Evolutionary conservation across 1,284 basidiomycete genomes (phyloP), one percentile per base, ranked within the genome.

Genomic region (Cystobasidium slooffiae): DNA sequence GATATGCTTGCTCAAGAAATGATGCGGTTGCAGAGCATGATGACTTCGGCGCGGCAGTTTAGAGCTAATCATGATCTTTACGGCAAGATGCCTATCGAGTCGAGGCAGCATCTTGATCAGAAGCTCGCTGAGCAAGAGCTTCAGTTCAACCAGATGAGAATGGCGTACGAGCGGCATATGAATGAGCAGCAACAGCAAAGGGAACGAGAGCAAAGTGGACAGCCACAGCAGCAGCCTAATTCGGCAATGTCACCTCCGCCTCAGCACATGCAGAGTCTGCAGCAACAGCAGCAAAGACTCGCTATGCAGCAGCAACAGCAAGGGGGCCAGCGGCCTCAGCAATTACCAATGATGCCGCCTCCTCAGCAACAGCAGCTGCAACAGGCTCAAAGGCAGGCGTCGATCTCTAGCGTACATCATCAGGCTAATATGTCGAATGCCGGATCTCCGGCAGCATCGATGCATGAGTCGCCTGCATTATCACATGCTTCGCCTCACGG

Each of bases 1-100:
- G 70, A 65, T 20, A n/a, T 39, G 51, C 52, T 73, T 22, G 70
- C 70, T 1, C 62, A 73, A n/a, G 70, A 73, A 20, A 65, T 73
- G 22, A 61, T 73, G 62, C 62, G 70, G 37, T 46, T 65, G 41
- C 62, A 73, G 43, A 44, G 37, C n/a, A 56, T 53, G 41, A 62
- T 73, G 37, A 10, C 31, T n/a, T 73, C 70, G 5, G 70, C 70
- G 18, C n/a, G 49, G n/a, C 56, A 56, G 22, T 62, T 65, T n/a
- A 62, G 59, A 46, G 22, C 53, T 14, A 65, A 73, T 16, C 62
- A 73, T 31, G 53, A 65, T 3, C 39, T 73, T 7, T 66, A 65
- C 31, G 70, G 52, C 24, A 59, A 59, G 16, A 49, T 73, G 62
- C 63, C 70, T 16, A 10, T 7, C 6, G 70, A 73, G 22, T 39